Base-by-base conservation (phyloP, 2,329 filamentous ascomycete genomes). In the Calonectria pauciramosa region DNA sequence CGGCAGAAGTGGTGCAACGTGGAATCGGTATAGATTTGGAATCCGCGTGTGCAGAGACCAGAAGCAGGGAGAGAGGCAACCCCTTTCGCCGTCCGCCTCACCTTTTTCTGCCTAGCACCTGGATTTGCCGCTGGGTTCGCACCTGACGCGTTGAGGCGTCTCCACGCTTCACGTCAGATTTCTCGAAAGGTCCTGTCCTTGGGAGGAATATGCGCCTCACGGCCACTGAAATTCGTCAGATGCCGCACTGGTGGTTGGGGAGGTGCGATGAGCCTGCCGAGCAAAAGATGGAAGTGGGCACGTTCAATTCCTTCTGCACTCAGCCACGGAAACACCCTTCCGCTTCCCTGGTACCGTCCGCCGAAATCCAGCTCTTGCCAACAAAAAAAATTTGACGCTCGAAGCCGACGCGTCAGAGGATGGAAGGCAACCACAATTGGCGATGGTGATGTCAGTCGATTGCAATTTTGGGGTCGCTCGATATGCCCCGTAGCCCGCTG, bases 1-100 rank as follows among this genome's bases (percentile, higher is more conserved):
- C 75, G 30, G 78, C 77, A 76, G 74, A 69, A 65, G 76, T 54
- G 71, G 76, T 81, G 79, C 70, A 76, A 79, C 79, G 72, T 59
- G 56, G 74, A 63, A 54, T 68, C 60, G 47, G 71, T 70, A 30
- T 30, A 20, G 49, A 51, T 38, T 51, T 13, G 41, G 54, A 68
- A 34, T 20, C 34, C n/a, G 26, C 32, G 65, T 28, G 44, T 36
- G 49, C 26, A 44, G n/a, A 59, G 14, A 23, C 28, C 44, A 28
- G 30, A 49, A 41, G 54, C 49, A 34, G 63, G 51, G n/a, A 32
- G 34, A 65, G 60, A 49, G 60, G 41, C 26, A 64, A 30, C 60
- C 36, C 36, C 26, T 47, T 64, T 44, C 41, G 60, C 38, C 60
- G 38, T 65, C 28, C 60, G 60, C 60, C 60, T 47, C 41, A 44